Evolutionary conservation across 208 protist species (phyloP), one percentile per base, ranked within the genome.

Genomic region (Leptomonas pyrrhocoris): DNA sequence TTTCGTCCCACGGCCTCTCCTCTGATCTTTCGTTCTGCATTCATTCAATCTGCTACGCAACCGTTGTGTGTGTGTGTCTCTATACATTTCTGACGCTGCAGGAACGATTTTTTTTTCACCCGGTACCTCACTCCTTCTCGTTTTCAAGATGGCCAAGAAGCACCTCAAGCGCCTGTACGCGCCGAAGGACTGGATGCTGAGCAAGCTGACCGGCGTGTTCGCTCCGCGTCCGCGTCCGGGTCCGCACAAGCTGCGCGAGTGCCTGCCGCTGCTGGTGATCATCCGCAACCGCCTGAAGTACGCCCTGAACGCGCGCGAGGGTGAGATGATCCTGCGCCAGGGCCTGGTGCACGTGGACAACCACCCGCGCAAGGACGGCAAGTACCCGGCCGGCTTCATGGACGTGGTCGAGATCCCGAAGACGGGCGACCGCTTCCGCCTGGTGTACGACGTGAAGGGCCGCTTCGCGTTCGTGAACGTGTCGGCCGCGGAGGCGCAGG

Each of bases 151-250:
- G 90, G 97, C 98, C 68, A 99, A 99, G 92, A 99, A 99, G 82
- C 99, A 99, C 93, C 81, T 99, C 58, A 99, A 99, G 95, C 96
- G 99, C 80, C 82, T 99, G 53, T 95, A 90, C 80, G 99, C 99
- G 55, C 99, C 99, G 65, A 94, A 93, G 70, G 97, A 99, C 87
- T 99, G 99, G 99, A 99, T 99, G 98, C 90, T 99, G 51, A 97
- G 97, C 90, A 99, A 99, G 92, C 91, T 99, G 62, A 93, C 94
- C 60, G 99, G 99, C 70, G 86, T 97, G 58, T 99, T 90, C 60
- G 98, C 99, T 13, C 99, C 99, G 63, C 89, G 92, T 64, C 98
- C 98, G 34, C 95, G 94, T 21, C 31, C 95, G 60, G 99, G 99
- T 68, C 98, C 99, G 60, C 99, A 99, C 96, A 99, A 99, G 91